These are phyloP conservation scores for Aulographum hederae DNA, from an alignment of 2,329 filamentous ascomycete genomes.

Conservation along the genomic window DNA sequence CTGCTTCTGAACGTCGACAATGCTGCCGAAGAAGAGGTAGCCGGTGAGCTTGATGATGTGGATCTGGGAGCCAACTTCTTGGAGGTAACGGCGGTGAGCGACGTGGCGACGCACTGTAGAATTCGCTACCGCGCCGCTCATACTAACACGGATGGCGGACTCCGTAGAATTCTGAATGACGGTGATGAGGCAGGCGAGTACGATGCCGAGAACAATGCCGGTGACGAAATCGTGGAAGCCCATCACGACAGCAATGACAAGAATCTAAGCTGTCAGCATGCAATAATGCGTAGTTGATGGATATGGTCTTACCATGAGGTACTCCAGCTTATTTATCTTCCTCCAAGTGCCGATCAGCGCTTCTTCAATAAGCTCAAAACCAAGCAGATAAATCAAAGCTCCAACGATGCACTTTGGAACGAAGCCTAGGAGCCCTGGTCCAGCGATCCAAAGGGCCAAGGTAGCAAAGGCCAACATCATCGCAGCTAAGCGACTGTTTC, in stretches of 20 bases:
- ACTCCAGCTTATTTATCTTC: slow-evolving; percentile 74
- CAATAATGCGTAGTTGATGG: slow-evolving; percentile 1
- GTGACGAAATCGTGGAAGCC: slow-evolving; percentile 92
- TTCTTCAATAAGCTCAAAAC: slow-evolving; percentile 79
- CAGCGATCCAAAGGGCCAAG: slow-evolving; percentile 64
- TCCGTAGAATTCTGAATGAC: slow-evolving; percentile 83
- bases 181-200: slow-evolving; percentile 78
- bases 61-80: slow-evolving; percentile 72
- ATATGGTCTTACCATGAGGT: slow-evolving; percentile 47
- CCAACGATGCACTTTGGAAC: slow-evolving; percentile 97
- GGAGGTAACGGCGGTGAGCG: slow-evolving; percentile 71
- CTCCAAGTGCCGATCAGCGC: slow-evolving; percentile 78
- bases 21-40: slow-evolving; percentile 96
- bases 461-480: slow-evolving; percentile 69
- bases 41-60: slow-evolving; percentile 82
- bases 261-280: slow-evolving; percentile 30
- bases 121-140: slow-evolving; percentile 71
- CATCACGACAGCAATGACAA: slow-evolving; percentile 88
- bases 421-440: slow-evolving; percentile 75
- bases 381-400: slow-evolving; percentile 83
- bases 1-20: slow-evolving; percentile 82
- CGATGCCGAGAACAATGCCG: slow-evolving; percentile 80
- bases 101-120: slow-evolving; percentile 87
- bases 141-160: slow-evolving; percentile 77
- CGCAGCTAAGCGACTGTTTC: slow-evolving; percentile 70